Base-by-base conservation (phyloP, 2,329 filamentous ascomycete species). In the Claviceps pusilla region DNA sequence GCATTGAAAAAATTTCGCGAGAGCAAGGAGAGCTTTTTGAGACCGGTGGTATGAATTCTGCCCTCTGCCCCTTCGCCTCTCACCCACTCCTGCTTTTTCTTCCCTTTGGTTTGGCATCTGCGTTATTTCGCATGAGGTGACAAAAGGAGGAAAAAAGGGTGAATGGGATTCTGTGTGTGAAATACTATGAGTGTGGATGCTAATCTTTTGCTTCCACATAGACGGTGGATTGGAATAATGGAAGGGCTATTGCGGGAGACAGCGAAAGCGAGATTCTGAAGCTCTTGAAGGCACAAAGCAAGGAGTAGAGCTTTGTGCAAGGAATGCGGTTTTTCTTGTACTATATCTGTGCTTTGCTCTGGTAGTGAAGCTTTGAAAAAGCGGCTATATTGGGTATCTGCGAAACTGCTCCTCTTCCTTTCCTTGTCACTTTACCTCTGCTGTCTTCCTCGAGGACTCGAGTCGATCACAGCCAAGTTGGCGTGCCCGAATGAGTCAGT, bases 191-290 rank as follows among this genome's bases (percentile, higher is more conserved):
- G 11, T 4, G 16, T 16, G 11, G 19, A 33, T 35, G 54, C 51
- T 50, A 41, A 55, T 19, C 48, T 14, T 42, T 12, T 48, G 5
- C 28, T 35, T 48, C 7, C 24, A 11, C 35, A 19, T 33, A 69
- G 78, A 72, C 85, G 56, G 91, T 97, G 52, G 91, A 97, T 68
- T 97, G 93, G 93, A 88, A 86, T 66, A 90, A 91, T 68, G 93
- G 90, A 59, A 86, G 82, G 68, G 91, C 84, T 49, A 75, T 86
- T 72, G 73, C 80, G 31, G 87, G 88, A 24, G 87, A 87, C 51
- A 83, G 86, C 59, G 84, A 95, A 73, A 95, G 89, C 16, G 86
- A 91, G 72, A 96, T 97, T 57, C 70, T 95, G 65, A 89, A 86
- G 70, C 76, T 95, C 69, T 70, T 96, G 52, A 79, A 82, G 56